These are phyloP conservation scores for Lentinula raphanica DNA, from an alignment of 768 basidiomycete genomes.

Conservation along the genomic window DNA sequence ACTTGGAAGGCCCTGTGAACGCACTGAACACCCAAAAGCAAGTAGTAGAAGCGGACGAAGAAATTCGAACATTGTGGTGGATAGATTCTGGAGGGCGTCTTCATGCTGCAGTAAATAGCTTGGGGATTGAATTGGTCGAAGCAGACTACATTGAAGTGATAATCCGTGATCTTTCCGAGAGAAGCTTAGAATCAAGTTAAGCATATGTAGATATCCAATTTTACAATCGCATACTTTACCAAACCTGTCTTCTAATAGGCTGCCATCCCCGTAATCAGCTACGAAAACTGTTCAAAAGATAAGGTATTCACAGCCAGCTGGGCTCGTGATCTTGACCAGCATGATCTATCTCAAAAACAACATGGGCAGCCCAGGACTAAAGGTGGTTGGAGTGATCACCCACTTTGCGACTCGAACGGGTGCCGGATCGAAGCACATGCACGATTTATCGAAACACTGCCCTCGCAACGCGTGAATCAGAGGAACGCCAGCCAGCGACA, in stretches of 20 bases:
- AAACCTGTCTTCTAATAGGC: neutral
- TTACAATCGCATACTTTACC: neutral
- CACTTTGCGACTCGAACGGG: no score
- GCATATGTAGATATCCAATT: neutral
- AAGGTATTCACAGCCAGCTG: no score
- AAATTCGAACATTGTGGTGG: neutral
- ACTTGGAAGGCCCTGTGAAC: neutral
- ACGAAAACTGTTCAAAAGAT: no score
- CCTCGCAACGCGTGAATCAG: no score
- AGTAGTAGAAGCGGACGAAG: neutral
- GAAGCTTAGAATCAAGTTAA: neutral
- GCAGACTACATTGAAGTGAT: neutral
- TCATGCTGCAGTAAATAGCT: neutral
- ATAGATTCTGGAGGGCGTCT: neutral
- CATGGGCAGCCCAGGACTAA: no score
- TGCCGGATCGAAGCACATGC: no score
- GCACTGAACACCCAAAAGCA: neutral
- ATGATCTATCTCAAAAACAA: no score
- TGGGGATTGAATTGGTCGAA: neutral
- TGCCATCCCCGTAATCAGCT: neutral
- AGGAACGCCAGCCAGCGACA: no score
- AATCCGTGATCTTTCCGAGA: neutral
- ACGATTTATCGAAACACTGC: no score
- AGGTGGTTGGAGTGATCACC: no score
- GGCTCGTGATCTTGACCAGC: no score